These are phyloP conservation scores for Solanum infundibuliforme DNA, from an alignment of 257 asterid genomes.

Conservation along the genomic window DNA sequence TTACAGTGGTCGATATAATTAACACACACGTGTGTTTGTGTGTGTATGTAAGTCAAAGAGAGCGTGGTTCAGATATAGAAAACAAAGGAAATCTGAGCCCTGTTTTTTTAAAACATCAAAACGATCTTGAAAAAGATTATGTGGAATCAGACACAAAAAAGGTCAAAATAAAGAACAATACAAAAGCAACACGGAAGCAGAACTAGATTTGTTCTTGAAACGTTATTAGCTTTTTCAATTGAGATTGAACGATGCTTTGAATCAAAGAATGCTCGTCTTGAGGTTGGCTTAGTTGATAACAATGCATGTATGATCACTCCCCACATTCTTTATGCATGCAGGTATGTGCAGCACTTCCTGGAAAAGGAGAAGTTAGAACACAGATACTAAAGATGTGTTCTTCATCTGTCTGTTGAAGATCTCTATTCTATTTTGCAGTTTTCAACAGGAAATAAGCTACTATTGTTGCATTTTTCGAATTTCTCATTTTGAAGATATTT, in stretches of 20 bases:
- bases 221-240: not conserved
- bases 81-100: too few species aligned
- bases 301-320: not conserved
- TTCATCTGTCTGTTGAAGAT: conserved; percentile 1
- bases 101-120: too few species aligned
- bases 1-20: not conserved
- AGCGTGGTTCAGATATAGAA: too few species aligned
- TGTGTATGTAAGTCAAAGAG: too few species aligned
- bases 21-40: not conserved
- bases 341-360: conserved; percentile 6
- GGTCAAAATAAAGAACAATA: not conserved
- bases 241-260: not conserved
- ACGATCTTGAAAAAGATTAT: too few species aligned
- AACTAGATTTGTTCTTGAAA: not conserved
- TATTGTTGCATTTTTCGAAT: not conserved
- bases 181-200: not conserved
- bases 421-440: not conserved
- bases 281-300: not conserved
- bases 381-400: not conserved
- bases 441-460: conserved; percentile 4
- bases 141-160: not conserved
- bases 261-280: not conserved
- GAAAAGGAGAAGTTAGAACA: conserved; percentile 12
- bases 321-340: not conserved
- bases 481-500: not conserved